Conservation (phyloP, 148 eudicot genomes). For the Rhododendron simsii region DNA sequence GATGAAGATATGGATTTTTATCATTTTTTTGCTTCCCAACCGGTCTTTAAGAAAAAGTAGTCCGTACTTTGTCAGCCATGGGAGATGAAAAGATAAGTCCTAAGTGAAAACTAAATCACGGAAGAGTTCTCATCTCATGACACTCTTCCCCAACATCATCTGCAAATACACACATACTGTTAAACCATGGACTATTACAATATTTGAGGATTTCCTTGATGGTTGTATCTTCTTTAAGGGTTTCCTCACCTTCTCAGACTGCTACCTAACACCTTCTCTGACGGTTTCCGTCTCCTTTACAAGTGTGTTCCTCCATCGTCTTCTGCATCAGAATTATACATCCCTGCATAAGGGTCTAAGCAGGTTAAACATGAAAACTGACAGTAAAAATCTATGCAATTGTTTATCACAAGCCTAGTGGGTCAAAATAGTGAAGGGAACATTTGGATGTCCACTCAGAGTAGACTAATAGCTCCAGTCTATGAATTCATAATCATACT, state of each 20-base stretch:
- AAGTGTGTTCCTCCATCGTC: conserved; percentile 50
- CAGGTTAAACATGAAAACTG: background rate
- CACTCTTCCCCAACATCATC: conserved; percentile 26
- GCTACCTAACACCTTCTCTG: conserved; percentile 70
- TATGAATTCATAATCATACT: background rate
- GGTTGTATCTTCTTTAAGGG: conserved; percentile 36
- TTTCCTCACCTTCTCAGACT: conserved; percentile 64
- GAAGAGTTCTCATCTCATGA: conserved; percentile 1
- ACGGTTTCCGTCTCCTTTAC: conserved; percentile 76
- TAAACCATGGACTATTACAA: conserved; percentile 13
- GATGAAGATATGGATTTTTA: background rate
- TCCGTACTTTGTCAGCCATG: background rate
- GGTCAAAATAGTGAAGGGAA: background rate
- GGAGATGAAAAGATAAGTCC: background rate
- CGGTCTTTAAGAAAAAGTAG: background rate
- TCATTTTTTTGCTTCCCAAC: background rate
- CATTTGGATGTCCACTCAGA: background rate
- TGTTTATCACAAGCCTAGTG: background rate
- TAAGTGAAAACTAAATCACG: background rate
- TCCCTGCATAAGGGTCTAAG: conserved; percentile 25
- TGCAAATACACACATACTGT: conserved; percentile 15
- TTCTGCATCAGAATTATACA: conserved; percentile 66
- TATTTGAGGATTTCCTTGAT: conserved; percentile 27
- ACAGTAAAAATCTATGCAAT: background rate
- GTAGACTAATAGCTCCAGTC: background rate